Evolutionary conservation across 1,284 basidiomycete genomes (phyloP).

Genomic region (Tylopilus orsonianus): DNA sequence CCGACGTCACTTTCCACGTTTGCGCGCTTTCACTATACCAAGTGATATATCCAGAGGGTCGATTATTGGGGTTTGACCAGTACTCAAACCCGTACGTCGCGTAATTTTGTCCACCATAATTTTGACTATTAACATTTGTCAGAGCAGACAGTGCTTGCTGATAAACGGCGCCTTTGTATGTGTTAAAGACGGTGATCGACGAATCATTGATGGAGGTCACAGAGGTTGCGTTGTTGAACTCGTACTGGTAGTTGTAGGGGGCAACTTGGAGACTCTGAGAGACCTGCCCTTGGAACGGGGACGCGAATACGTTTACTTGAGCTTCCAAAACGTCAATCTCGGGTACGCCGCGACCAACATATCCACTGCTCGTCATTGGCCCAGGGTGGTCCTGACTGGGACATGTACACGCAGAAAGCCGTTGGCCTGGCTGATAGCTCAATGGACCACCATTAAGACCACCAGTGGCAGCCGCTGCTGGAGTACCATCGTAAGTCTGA

Average conservation of each 20-base stretch:
- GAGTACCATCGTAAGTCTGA: constrained; percentile 63
- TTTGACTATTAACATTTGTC: constrained; percentile 50
- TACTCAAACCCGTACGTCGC: constrained; percentile 72
- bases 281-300: constrained; percentile 55
- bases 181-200: constrained; percentile 56
- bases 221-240: constrained; percentile 54
- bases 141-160: constrained; percentile 80
- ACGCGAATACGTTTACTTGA: constrained; percentile 44
- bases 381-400: constrained; percentile 82
- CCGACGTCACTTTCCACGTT: constrained; percentile 67
- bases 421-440: constrained; percentile 77
- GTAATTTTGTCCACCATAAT: constrained; percentile 56
- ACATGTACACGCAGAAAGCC: constrained; percentile 84
- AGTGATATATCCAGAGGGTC: constrained; percentile 67
- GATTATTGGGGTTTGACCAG: constrained; percentile 63
- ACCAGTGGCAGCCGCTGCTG: constrained; percentile 51
- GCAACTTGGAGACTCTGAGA: constrained; percentile 82
- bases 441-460: constrained; percentile 44
- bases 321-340: constrained; percentile 88
- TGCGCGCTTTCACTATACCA: constrained; percentile 65
- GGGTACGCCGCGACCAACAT: constrained; percentile 78
- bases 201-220: constrained; percentile 56
- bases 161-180: constrained; percentile 73
- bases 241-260: constrained; percentile 74
- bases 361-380: constrained; percentile 49